Conservation (phyloP, 148 eudicot species). For the Tetragonia tetragonoides region DNA sequence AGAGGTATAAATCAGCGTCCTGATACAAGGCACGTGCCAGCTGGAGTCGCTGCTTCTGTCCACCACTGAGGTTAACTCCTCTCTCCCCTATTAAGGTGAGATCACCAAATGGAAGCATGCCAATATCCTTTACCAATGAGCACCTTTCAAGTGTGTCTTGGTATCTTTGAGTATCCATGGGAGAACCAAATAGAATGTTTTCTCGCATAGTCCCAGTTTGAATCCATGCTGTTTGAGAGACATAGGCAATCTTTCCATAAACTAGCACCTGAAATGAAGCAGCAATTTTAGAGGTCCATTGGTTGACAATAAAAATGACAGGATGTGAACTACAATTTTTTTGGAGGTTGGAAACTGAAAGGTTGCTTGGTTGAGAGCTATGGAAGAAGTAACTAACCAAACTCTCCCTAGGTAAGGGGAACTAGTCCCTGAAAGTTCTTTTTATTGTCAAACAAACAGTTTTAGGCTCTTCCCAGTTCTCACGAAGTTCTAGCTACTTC, state of each 20-base stretch:
- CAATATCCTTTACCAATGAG: slow-evolving; percentile 46
- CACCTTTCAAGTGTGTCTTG: slow-evolving; percentile 43
- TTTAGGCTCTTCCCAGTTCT: no score
- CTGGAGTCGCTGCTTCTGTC: slow-evolving; percentile 65
- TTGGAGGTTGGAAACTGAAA: not conserved
- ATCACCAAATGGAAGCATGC: slow-evolving; percentile 53
- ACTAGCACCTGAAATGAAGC: slow-evolving; percentile 43
- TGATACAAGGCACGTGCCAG: slow-evolving; percentile 64
- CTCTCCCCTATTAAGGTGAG: slow-evolving; percentile 58
- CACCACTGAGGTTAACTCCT: slow-evolving; percentile 70
- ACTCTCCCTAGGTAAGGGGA: no score
- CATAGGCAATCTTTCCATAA: slow-evolving; percentile 52
- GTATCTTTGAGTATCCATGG: slow-evolving; percentile 43
- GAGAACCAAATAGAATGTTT: slow-evolving; percentile 54
- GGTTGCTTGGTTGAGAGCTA: no score
- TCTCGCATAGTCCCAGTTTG: slow-evolving; percentile 64
- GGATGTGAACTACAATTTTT: no score
- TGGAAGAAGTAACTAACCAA: no score
- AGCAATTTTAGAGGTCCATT: not conserved
- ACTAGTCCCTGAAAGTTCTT: no score
- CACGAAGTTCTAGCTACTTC: no score
- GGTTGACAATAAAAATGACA: not conserved
- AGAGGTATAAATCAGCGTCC: slow-evolving; percentile 58
- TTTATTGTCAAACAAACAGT: no score
- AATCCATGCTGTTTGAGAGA: slow-evolving; percentile 67